A percentile compares a stretch with the other conserved stretches of the same genome.
Conservation (phyloP, 23 red algal genomes). For the Gracilaria vermiculophylla region DNA sequence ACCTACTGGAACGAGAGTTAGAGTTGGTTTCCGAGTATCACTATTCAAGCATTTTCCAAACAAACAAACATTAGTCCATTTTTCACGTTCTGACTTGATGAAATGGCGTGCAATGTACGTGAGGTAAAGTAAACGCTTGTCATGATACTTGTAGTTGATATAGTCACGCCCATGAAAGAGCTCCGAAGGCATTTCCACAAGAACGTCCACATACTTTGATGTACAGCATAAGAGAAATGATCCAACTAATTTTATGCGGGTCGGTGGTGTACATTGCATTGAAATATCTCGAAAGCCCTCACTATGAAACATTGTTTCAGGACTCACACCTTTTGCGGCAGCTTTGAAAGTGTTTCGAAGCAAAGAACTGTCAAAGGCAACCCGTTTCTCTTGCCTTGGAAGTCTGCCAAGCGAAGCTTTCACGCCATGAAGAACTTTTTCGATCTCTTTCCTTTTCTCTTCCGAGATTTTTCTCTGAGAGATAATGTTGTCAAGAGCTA, state of each 20-base stretch:
- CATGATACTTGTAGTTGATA: conserved; percentile 49
- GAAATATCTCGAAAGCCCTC: conserved; percentile 4
- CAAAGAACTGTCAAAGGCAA: background rate
- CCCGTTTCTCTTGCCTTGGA: background rate
- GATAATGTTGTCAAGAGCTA: conserved; percentile 31
- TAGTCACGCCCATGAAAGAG: conserved; percentile 52
- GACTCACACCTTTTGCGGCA: background rate
- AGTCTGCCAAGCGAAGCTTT: conserved; percentile 42
- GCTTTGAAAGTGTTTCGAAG: conserved; percentile 1
- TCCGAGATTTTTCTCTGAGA: conserved; percentile 11
- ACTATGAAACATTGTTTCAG: conserved; percentile 14
- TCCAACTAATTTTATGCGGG: conserved; percentile 27
- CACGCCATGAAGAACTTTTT: conserved; percentile 18
- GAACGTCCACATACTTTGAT: conserved; percentile 10
- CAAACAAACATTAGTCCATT: conserved; percentile 19
- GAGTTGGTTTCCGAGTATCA: conserved; percentile 25
- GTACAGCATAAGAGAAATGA: conserved; percentile 31
- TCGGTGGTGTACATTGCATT: conserved; percentile 17
- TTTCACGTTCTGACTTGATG: conserved; percentile 7
- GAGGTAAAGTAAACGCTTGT: conserved; percentile 64
- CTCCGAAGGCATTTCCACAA: conserved; percentile 35
- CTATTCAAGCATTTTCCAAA: conserved; percentile 4
- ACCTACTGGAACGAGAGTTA: conserved; percentile 20
- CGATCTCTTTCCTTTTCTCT: background rate
- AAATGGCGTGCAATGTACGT: conserved; percentile 46